Base-by-base conservation (phyloP, 345 rosid genomes). In the Nasturtium officinale region DNA sequence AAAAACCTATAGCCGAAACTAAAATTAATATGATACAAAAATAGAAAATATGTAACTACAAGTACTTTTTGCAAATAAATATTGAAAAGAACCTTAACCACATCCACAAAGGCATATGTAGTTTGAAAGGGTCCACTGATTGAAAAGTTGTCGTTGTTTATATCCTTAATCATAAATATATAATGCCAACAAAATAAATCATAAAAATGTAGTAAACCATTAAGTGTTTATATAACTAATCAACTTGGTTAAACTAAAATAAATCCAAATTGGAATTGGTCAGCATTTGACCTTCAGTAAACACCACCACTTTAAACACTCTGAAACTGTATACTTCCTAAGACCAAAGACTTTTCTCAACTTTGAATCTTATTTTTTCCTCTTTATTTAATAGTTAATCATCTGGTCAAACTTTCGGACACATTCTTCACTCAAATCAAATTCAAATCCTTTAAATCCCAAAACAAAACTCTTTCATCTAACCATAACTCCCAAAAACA, bases 311-410 rank as follows among this genome's bases (percentile, higher is more conserved):
- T n/a, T 58, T 55, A 25, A 48, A 30, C 55, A 45, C 50, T 25
- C 47, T 10, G 26, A 5, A 35, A 53, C 70, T 21, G 9, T 5
- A 21, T 40, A 54, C 30, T 35, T 50, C 70, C 61, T 7, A 55
- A 65, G 92, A 90, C 95, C 95, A 78, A 71, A 72, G 98, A 92
- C 96, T 63, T 67, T 73, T 75, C 74, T 54, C 61, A 38, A 13
- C 26, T 66, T 67, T 75, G 78, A 75, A 75, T 58, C 16, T n/a
- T n/a, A n/a, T 40, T 52, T 23, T 62, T 28, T 63, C 26, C 16
- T 15, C 29, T 51, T 30, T 63, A 13, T 30, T 12, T 35, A 37
- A 61, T 23, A 7, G 26, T 60, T 37, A 30, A 9, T 48, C 20
- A 16, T n/a, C 63, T 72, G 52, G 89, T 87, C 92, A 86, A 87